These are phyloP conservation scores for Tulasnella sp. DNA, from an alignment of 768 basidiomycete genomes.

Conservation along the genomic window DNA sequence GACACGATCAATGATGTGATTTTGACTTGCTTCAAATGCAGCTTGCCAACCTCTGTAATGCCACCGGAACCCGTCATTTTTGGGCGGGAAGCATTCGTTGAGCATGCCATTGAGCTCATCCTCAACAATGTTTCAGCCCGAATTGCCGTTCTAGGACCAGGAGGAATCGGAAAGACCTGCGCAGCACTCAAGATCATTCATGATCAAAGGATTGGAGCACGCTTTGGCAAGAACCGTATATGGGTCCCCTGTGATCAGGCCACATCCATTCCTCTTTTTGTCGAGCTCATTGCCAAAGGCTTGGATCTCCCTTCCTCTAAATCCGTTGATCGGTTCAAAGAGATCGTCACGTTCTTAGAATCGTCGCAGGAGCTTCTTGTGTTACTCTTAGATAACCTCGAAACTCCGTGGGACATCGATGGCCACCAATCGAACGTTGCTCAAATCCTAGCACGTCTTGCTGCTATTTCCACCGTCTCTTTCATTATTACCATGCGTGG, in stretches of 20 bases:
- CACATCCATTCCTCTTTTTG: conserved; percentile 21
- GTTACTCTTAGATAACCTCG: conserved; percentile 33
- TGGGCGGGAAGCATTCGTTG: background rate
- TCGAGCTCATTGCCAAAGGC: conserved; percentile 21
- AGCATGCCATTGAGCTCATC: background rate
- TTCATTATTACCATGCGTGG: conserved; percentile 28
- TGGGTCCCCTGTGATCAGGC: conserved; percentile 29
- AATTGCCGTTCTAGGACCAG: conserved; percentile 22
- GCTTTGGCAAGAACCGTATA: conserved; percentile 22
- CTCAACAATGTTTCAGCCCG: background rate
- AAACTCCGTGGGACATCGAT: conserved; percentile 29
- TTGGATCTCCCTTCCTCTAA: conserved; percentile 21
- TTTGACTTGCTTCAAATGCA: background rate
- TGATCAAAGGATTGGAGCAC: conserved; percentile 18
- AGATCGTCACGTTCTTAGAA: conserved; percentile 22
- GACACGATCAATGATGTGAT: background rate
- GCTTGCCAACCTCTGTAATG: background rate
- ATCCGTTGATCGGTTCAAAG: conserved; percentile 20
- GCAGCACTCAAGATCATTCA: conserved; percentile 27
- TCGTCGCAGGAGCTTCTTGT: too few relatives aligned
- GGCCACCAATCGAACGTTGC: conserved; percentile 21
- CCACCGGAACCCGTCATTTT: background rate
- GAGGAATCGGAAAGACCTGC: conserved; percentile 33
- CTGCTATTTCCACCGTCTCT: conserved; percentile 22
- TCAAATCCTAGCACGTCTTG: conserved; percentile 22